A percentile compares a stretch with the other conserved stretches of the same genome.
Evolutionary conservation across 2,329 filamentous ascomycete species (phyloP).

Genomic region (Orbilia javanica): DNA sequence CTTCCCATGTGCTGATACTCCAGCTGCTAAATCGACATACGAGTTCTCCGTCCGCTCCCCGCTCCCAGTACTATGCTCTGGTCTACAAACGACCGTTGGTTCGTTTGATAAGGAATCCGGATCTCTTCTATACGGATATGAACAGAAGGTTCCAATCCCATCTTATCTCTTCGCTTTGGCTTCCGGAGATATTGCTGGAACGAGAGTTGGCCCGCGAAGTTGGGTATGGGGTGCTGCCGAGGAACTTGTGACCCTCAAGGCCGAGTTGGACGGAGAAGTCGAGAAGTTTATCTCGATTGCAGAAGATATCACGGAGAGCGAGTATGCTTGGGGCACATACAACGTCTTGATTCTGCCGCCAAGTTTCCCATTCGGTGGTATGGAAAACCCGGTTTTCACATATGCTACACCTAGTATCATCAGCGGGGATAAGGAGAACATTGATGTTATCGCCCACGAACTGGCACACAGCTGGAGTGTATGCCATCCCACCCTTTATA

Average conservation of each 20-base stretch:
- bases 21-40: conserved; percentile 96
- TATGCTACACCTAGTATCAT: conserved; percentile 96
- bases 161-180: conserved; percentile 95
- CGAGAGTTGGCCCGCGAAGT: conserved; percentile 87
- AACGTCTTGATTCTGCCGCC: conserved; percentile 75
- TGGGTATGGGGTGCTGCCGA: conserved; percentile 89
- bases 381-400: conserved; percentile 94
- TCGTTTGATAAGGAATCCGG: conserved; percentile 40
- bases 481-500: conserved; percentile 62
- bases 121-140: conserved; percentile 80
- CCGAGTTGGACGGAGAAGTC: conserved; percentile 91
- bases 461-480: conserved; percentile 74
- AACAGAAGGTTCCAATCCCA: conserved; percentile 92
- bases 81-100: conserved; percentile 70
- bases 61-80: conserved; percentile 91
- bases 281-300: conserved; percentile 91
- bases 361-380: conserved; percentile 75
- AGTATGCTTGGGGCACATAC: conserved; percentile 94
- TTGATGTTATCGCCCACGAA: conserved; percentile 95
- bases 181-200: conserved; percentile 83
- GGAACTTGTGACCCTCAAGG: conserved; percentile 83
- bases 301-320: conserved; percentile 72
- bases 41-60: conserved; percentile 88
- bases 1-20: conserved; percentile 97
- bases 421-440: conserved; percentile 88